Percentiles rank a stretch among this genome's conserved stretches.
Conservation (phyloP, 352 stramenopile species). For the Pythium scleroteichum region DNA sequence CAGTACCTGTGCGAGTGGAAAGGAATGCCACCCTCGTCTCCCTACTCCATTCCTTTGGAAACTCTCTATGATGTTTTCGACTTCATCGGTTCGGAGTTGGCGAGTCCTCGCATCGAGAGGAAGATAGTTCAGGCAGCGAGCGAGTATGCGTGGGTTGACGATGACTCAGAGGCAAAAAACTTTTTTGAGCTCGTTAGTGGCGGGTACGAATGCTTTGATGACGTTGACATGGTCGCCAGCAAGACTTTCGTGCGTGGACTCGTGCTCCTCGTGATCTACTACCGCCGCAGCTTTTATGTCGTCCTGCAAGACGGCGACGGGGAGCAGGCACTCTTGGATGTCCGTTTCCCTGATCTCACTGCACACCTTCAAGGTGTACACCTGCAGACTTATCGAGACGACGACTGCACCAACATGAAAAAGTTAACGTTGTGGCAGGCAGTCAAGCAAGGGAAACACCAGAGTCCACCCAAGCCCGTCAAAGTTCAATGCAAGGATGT, state of each 20-base stretch:
- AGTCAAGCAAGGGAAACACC: slow-evolving; percentile 49
- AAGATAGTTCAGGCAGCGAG: slow-evolving; percentile 85
- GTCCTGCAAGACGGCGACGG: slow-evolving; percentile 88
- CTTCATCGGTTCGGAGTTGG: slow-evolving; percentile 82
- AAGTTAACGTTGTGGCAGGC: slow-evolving; percentile 93
- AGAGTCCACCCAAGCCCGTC: slow-evolving; percentile 73
- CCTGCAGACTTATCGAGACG: slow-evolving; percentile 77
- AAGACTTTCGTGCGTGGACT: slow-evolving; percentile 87
- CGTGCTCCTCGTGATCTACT: slow-evolving; percentile 84
- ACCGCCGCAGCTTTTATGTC: slow-evolving; percentile 89
- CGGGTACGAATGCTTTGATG: slow-evolving; percentile 86
- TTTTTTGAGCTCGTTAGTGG: slow-evolving; percentile 95
- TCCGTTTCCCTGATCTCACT: slow-evolving; percentile 93
- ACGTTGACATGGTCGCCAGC: slow-evolving; percentile 82
- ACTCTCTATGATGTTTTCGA: slow-evolving; percentile 86
- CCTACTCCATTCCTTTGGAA: slow-evolving; percentile 70
- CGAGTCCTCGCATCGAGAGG: slow-evolving; percentile 74
- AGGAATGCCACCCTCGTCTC: slow-evolving; percentile 61
- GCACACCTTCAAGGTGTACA: slow-evolving; percentile 88
- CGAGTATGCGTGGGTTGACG: slow-evolving; percentile 91
- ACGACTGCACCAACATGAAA: slow-evolving; percentile 86
- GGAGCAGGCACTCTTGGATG: slow-evolving; percentile 93
- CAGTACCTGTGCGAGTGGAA: slow-evolving; percentile 93
- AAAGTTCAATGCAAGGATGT: slow-evolving; percentile 86
- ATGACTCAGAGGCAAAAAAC: slow-evolving; percentile 66